These are phyloP conservation scores for Linnemannia schmuckeri DNA, from an alignment of 192 early-diverging fungal species.

Conservation along the genomic window DNA sequence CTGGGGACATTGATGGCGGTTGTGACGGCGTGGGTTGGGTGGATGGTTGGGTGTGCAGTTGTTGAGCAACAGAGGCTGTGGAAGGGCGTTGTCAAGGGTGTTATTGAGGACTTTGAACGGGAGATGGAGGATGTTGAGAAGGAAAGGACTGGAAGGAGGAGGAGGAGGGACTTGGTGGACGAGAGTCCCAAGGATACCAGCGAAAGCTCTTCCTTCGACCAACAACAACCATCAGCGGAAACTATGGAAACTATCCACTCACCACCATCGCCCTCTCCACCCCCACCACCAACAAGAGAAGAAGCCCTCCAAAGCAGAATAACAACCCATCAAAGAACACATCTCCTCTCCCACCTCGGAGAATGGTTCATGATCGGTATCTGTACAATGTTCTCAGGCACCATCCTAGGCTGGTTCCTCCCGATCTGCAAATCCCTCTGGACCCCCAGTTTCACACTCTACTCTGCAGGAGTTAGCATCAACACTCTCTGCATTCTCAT, in stretches of 20 bases:
- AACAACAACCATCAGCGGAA: neutral
- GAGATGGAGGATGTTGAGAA: neutral
- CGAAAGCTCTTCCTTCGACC: neutral
- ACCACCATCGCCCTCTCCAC: neutral
- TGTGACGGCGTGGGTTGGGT: conserved; percentile 61
- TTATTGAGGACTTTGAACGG: neutral
- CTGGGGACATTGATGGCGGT: conserved; percentile 61
- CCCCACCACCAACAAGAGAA: neutral
- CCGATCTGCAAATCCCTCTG: conserved; percentile 69
- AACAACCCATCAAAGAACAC: neutral
- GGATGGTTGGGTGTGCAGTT: conserved; percentile 50
- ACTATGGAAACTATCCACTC: neutral
- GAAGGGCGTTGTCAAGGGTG: neutral
- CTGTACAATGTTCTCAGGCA: conserved; percentile 18
- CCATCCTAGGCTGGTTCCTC: conserved; percentile 36
- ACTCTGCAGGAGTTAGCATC: conserved; percentile 47
- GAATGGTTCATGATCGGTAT: conserved; percentile 35
- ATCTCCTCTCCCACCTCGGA: conserved; percentile 21
- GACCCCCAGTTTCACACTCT: conserved; percentile 64
- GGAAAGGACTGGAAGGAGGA: neutral
- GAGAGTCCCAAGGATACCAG: neutral
- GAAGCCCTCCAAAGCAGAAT: neutral
- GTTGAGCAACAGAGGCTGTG: conserved; percentile 22
- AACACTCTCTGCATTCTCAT: conserved; percentile 34
- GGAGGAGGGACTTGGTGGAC: neutral